phyloP scores from a whole-genome alignment of 495 filamentous ascomycete species.

The Gamarada debralockiae region DNA sequence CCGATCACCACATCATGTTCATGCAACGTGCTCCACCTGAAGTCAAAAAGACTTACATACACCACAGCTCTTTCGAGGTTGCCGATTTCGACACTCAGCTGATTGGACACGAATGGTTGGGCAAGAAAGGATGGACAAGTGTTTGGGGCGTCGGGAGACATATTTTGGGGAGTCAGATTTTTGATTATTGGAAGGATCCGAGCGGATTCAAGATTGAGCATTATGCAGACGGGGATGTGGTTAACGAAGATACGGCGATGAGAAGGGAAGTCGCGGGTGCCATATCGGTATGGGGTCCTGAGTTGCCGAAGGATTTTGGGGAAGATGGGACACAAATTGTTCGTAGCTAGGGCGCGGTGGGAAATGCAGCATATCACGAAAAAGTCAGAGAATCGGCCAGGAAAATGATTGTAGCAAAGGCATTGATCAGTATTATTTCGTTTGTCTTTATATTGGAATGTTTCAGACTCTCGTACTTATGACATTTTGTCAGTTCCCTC shows the following conservation, averaged over 20 bases:
- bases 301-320: too few species aligned
- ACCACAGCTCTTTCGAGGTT: conserved; percentile 70
- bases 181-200: conserved; percentile 63
- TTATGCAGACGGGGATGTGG: conserved; percentile 65
- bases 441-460: too few species aligned
- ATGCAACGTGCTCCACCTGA: conserved; percentile 38
- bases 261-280: background rate
- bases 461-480: too few species aligned
- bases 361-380: too few species aligned
- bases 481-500: too few species aligned
- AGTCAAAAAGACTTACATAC: conserved; percentile 47
- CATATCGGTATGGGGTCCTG: conserved; percentile 10
- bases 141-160: conserved; percentile 73
- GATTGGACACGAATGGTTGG: conserved; percentile 69
- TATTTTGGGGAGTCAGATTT: conserved; percentile 58
- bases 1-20: conserved; percentile 72
- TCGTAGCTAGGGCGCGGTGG: too few species aligned
- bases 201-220: conserved; percentile 55
- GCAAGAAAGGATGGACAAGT: conserved; percentile 54
- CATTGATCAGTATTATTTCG: too few species aligned
- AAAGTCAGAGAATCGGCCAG: too few species aligned
- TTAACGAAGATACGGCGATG: conserved; percentile 46
- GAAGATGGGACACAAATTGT: too few species aligned
- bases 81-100: conserved; percentile 71
- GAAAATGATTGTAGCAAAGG: too few species aligned